Percentiles rank a stretch among this genome's conserved stretches.
Conservation (phyloP, 495 filamentous ascomycete species). For the Hypoxylon lenormandii region DNA sequence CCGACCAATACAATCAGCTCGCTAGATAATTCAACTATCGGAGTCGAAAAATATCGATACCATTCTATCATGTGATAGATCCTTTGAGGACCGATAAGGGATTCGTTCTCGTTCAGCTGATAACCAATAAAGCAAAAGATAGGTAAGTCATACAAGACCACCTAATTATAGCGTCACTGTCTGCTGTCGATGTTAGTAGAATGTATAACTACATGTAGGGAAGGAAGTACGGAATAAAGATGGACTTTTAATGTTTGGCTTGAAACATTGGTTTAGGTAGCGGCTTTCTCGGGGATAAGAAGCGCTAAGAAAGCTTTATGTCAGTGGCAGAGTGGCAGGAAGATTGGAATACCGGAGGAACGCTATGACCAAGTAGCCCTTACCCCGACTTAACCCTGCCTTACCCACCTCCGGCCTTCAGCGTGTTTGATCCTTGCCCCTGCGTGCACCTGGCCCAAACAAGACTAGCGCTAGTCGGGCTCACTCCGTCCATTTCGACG, state of each 20-base stretch:
- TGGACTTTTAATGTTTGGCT: background rate
- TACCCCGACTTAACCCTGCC: conserved; percentile 15
- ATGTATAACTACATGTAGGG: no score
- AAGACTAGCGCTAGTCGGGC: conserved; percentile 40
- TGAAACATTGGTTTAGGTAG: conserved; percentile 37
- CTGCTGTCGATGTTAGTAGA: conserved; percentile 8
- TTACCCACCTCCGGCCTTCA: conserved; percentile 32
- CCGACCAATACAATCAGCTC: no score
- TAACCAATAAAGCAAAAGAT: no score
- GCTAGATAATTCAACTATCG: no score
- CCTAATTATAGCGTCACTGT: conserved; percentile 7
- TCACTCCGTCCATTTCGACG: conserved; percentile 45
- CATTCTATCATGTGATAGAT: no score
- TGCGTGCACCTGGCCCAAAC: conserved; percentile 21
- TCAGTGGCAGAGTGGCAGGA: background rate
- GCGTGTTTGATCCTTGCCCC: conserved; percentile 38
- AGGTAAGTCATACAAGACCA: conserved; percentile 5
- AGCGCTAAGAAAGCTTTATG: no score
- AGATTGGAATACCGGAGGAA: background rate
- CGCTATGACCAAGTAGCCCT: conserved; percentile 29
- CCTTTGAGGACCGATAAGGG: no score
- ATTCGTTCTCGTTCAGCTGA: no score
- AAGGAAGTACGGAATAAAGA: background rate
- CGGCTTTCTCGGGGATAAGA: conserved; percentile 3
- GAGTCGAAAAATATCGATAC: no score